Percentiles rank a stretch among this genome's conserved stretches.
Conservation (phyloP, 2,329 filamentous ascomycete species). For the Aspergillus versicolor region DNA sequence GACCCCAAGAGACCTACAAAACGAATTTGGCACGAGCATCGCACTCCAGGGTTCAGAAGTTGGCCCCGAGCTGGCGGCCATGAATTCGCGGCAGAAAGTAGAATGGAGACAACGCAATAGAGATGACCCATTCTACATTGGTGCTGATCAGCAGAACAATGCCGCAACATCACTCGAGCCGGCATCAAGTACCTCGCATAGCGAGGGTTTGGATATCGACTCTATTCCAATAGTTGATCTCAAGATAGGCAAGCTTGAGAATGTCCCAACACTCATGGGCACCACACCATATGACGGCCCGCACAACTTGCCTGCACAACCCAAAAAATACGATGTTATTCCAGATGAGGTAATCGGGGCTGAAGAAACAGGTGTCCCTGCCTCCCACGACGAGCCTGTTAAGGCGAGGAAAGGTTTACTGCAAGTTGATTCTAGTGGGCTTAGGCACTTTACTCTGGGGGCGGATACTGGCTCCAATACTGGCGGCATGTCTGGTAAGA, state of each 20-base stretch:
- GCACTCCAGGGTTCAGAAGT: constrained; percentile 38
- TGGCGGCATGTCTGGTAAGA: constrained; percentile 58
- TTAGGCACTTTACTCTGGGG: constrained; percentile 69
- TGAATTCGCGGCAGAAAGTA: constrained; percentile 69
- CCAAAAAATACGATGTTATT: constrained; percentile 66
- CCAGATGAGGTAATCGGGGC: constrained; percentile 69
- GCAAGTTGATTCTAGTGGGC: constrained; percentile 81
- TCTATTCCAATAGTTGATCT: constrained; percentile 95
- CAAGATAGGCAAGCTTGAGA: constrained; percentile 63
- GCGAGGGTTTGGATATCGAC: constrained; percentile 82
- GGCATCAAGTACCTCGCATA: constrained; percentile 70
- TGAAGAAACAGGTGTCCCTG: constrained; percentile 40
- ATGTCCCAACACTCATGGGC: constrained; percentile 4
- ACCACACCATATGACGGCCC: constrained; percentile 22
- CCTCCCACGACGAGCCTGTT: constrained; percentile 27
- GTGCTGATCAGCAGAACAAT: constrained; percentile 53
- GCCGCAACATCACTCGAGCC: constrained; percentile 76
- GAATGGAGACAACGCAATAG: constrained; percentile 79
- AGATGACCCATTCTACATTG: constrained; percentile 96
- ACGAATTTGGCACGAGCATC: constrained; percentile 20
- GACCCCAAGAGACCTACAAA: constrained; percentile 17
- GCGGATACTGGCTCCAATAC: constrained; percentile 19
- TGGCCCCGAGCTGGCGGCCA: constrained; percentile 68
- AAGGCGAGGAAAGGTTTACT: constrained; percentile 66
- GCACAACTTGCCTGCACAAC: constrained; percentile 41